phyloP scores from a whole-genome alignment of 495 filamentous ascomycete genomes.

The Penicillium lagena region DNA sequence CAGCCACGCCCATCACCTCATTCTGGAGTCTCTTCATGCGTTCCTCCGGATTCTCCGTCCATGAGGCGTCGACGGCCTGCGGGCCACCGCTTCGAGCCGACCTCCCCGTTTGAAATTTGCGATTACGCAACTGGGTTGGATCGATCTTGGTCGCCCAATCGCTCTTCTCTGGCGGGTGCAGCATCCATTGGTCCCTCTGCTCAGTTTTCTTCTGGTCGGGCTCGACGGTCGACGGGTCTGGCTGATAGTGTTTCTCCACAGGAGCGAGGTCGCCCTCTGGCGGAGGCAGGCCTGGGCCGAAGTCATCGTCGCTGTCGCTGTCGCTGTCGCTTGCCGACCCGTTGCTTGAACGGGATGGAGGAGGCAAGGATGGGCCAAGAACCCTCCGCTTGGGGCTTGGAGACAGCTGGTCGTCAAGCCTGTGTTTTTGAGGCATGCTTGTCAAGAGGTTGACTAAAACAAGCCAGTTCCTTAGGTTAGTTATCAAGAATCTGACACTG shows the following conservation, averaged over 20 bases:
- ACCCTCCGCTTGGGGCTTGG: conserved; percentile 18
- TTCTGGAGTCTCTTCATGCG: conserved; percentile 75
- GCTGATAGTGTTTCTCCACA: conserved; percentile 4
- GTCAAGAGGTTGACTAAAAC: background rate
- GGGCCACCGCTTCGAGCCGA: conserved; percentile 36
- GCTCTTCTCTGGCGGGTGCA: conserved; percentile 65
- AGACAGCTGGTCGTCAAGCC: conserved; percentile 1
- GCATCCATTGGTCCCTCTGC: conserved; percentile 90
- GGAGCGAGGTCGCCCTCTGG: conserved; percentile 19
- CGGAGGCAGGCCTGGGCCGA: conserved; percentile 76
- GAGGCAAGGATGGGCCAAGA: conserved; percentile 28
- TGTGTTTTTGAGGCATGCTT: conserved; percentile 10
- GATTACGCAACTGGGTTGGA: conserved; percentile 73
- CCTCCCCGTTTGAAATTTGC: conserved; percentile 78
- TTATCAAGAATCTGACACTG: background rate
- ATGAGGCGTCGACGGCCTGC: conserved; percentile 51
- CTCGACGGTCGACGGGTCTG: conserved; percentile 4
- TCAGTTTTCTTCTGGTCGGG: conserved; percentile 13
- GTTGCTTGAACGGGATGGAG: conserved; percentile 10
- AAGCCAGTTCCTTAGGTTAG: background rate
- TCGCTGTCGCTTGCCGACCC: conserved; percentile 19
- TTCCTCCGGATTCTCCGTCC: conserved; percentile 90
- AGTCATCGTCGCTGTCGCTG: conserved; percentile 56
- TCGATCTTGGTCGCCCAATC: conserved; percentile 65
- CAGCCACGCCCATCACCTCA: conserved; percentile 70